Conservation (phyloP, 225 moss, liverwort and hornwort species). For the Bryoerythrophyllum caledonicum region DNA sequence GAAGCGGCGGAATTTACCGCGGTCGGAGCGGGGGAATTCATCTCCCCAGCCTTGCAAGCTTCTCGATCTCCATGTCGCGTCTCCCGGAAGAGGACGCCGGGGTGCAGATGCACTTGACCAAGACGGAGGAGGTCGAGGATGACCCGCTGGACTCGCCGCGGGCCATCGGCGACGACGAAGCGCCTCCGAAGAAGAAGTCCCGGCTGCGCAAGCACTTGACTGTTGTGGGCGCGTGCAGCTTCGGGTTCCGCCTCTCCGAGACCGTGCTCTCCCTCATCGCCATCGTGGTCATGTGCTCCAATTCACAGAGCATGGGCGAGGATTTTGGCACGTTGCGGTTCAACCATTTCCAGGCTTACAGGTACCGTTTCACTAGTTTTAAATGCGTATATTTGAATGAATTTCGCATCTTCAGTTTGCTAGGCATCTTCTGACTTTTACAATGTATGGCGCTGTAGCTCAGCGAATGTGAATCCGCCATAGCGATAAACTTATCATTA, state of each 20-base stretch:
- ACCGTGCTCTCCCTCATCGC: conserved; percentile 39
- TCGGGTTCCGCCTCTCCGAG: conserved; percentile 52
- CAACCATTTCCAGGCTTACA: conserved; percentile 55
- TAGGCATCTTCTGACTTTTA: background rate
- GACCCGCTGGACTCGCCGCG: conserved; percentile 8
- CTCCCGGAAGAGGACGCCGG: conserved; percentile 49
- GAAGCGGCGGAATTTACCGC: conserved; percentile 25
- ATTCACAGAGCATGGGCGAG: conserved; percentile 21
- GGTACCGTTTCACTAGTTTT: conserved; percentile 12
- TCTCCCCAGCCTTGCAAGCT: conserved; percentile 35
- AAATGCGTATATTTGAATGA: background rate
- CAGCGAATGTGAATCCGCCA: background rate
- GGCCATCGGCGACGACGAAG: background rate
- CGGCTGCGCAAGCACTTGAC: conserved; percentile 48
- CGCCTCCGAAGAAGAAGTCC: conserved; percentile 8
- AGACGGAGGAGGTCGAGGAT: conserved; percentile 24
- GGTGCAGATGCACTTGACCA: conserved; percentile 45
- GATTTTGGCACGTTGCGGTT: conserved; percentile 40
- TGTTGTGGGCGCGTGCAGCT: conserved; percentile 44
- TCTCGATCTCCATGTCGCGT: conserved; percentile 32
- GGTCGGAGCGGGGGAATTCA: conserved; percentile 37
- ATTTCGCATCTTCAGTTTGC: background rate
- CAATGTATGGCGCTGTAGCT: background rate
- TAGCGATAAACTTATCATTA: background rate
- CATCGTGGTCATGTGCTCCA: conserved; percentile 48